A percentile compares a stretch with the other conserved stretches of the same genome.
Conservation (phyloP, 2,329 filamentous ascomycete genomes). For the Mycosphaerelloides madeirae region DNA sequence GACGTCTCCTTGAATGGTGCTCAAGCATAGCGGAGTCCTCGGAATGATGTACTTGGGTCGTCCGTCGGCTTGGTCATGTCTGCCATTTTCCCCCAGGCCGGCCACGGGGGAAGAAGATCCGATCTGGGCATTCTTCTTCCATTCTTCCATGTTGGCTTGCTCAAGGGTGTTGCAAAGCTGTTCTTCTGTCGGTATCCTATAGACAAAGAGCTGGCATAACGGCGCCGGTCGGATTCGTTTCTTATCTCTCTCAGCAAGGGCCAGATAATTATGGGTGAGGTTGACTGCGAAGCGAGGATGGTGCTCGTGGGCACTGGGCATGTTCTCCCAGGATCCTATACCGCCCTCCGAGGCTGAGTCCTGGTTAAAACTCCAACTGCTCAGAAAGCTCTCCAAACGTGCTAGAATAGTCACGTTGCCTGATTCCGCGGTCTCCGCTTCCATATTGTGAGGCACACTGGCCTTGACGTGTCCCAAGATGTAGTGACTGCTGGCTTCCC, state of each 20-base stretch:
- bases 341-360: constrained; percentile 19
- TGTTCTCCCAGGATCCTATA: constrained; percentile 29
- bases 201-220: constrained; percentile 28
- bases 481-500: constrained; percentile 27
- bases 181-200: constrained; percentile 24
- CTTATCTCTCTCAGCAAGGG: constrained; percentile 31
- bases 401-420: constrained; percentile 25
- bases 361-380: constrained; percentile 26
- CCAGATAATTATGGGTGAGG: constrained; percentile 17
- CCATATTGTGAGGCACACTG: constrained; percentile 10
- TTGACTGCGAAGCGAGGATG: constrained; percentile 27
- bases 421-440: constrained; percentile 19
- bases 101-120: constrained; percentile 6
- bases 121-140: constrained; percentile 5
- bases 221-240: constrained; percentile 25
- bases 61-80: not conserved
- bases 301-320: constrained; percentile 31
- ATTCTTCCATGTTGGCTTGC: not conserved
- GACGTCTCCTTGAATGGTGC: constrained; percentile 24
- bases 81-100: constrained; percentile 11
- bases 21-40: constrained; percentile 27
- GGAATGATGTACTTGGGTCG: constrained; percentile 16
- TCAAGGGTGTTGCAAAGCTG: constrained; percentile 16
- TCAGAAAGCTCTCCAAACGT: constrained; percentile 29
- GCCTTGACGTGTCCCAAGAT: constrained; percentile 27